Evolutionary conservation across 768 basidiomycete genomes (phyloP).

Genomic region (Boletus sensibilis): DNA sequence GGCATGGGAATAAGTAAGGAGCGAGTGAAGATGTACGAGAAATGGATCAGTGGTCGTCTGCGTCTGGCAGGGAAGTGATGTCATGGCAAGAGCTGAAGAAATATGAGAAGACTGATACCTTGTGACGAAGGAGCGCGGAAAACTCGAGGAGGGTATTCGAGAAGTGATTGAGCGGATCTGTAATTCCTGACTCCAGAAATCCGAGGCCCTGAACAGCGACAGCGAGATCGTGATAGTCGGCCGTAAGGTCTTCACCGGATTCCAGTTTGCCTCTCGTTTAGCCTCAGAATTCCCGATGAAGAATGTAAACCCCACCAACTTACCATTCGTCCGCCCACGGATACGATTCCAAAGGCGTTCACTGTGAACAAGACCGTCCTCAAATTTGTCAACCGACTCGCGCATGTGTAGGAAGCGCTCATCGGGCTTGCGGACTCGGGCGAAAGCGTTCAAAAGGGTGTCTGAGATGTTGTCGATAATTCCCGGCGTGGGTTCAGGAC

Average conservation of each 20-base stretch:
- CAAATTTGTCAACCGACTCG: conserved; percentile 91
- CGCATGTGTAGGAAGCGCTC: conserved; percentile 92
- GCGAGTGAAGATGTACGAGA: conserved; percentile 84
- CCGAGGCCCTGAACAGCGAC: conserved; percentile 96
- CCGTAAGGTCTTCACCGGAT: conserved; percentile 89
- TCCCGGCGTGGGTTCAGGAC: conserved; percentile 72
- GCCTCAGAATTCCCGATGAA: conserved; percentile 62
- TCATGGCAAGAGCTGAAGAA: background rate
- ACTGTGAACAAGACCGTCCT: conserved; percentile 81
- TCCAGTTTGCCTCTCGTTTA: conserved; percentile 81
- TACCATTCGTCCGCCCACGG: conserved; percentile 83
- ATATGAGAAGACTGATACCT: conserved; percentile 44
- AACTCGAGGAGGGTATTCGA: conserved; percentile 96
- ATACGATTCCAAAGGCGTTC: conserved; percentile 81
- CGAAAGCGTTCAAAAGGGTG: conserved; percentile 93
- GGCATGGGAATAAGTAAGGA: conserved; percentile 90
- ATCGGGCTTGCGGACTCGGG: conserved; percentile 94
- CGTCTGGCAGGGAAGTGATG: conserved; percentile 48
- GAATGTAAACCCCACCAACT: conserved; percentile 37
- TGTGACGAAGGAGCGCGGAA: conserved; percentile 83
- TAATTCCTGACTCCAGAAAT: conserved; percentile 97
- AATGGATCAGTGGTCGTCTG: conserved; percentile 91
- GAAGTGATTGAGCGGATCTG: conserved; percentile 95
- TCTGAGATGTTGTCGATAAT: conserved; percentile 95
- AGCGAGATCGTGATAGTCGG: conserved; percentile 96